These are phyloP conservation scores for Suillus placidus DNA, from an alignment of 768 basidiomycete species.

Conservation along the genomic window DNA sequence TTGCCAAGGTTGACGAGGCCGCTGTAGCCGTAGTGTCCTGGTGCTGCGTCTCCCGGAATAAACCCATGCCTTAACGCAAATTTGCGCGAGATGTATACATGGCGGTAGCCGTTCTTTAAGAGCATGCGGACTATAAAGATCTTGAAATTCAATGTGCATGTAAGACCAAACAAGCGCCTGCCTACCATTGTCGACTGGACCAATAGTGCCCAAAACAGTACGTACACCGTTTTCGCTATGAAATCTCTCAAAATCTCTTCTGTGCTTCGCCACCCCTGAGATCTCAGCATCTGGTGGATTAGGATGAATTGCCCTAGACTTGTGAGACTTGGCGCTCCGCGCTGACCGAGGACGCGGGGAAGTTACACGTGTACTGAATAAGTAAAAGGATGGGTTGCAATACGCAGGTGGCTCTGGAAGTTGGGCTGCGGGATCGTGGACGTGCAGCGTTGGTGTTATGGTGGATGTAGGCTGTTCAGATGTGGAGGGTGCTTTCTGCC, in stretches of 20 bases:
- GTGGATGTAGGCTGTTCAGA: slow-evolving; percentile 19
- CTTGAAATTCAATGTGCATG: neutral
- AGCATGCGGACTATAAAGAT: slow-evolving; percentile 79
- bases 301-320: slow-evolving; percentile 37
- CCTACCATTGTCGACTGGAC: slow-evolving; percentile 85
- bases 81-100: slow-evolving; percentile 94
- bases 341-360: slow-evolving; percentile 36
- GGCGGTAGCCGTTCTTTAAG: slow-evolving; percentile 86
- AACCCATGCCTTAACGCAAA: slow-evolving; percentile 90
- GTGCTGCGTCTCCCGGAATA: slow-evolving; percentile 83
- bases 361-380: slow-evolving; percentile 44
- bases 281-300: slow-evolving; percentile 28
- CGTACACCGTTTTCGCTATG: slow-evolving; percentile 92
- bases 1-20: slow-evolving; percentile 84
- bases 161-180: slow-evolving; percentile 1
- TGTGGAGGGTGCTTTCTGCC: slow-evolving; percentile 49
- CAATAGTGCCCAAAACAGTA: slow-evolving; percentile 89
- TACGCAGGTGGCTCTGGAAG: slow-evolving; percentile 67
- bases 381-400: slow-evolving; percentile 70
- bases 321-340: slow-evolving; percentile 42
- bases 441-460: slow-evolving; percentile 49
- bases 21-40: slow-evolving; percentile 92
- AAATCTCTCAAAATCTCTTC: slow-evolving; percentile 81
- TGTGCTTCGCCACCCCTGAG: slow-evolving; percentile 61
- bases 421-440: slow-evolving; percentile 60